Conservation (phyloP, 805 yeast species). For the Candida pini region DNA sequence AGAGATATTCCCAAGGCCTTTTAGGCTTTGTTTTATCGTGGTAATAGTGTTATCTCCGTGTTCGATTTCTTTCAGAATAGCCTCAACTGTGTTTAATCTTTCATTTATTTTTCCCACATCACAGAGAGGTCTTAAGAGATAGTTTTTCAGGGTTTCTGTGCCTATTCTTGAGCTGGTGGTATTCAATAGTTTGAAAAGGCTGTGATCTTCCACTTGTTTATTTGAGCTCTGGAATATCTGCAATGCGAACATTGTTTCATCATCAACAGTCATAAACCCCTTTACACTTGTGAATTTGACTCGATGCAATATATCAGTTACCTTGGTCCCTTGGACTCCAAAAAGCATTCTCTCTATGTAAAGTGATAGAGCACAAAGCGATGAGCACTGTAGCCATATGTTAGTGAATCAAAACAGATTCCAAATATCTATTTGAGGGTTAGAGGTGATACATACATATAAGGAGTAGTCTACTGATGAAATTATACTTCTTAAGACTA, state of each 20-base stretch:
- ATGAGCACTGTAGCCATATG: slow-evolving; percentile 4
- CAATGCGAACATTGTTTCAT: too few species aligned
- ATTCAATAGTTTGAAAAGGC: slow-evolving; percentile 19
- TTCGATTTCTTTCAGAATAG: slow-evolving; percentile 12
- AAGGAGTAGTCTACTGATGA: slow-evolving; percentile 2
- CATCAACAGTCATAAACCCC: slow-evolving; percentile 22
- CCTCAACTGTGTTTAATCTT: slow-evolving; percentile 26
- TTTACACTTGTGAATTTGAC: slow-evolving; percentile 3
- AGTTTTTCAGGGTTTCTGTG: slow-evolving; percentile 22
- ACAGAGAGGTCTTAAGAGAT: slow-evolving; percentile 32
- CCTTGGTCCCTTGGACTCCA: background rate
- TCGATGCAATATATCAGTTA: slow-evolving; percentile 3
- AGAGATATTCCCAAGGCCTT: slow-evolving; percentile 25
- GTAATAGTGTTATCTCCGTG: slow-evolving; percentile 16
- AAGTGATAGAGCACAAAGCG: slow-evolving; percentile 5
- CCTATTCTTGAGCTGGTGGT: slow-evolving; percentile 28
- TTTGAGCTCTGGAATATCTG: too few species aligned
- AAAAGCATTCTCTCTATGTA: slow-evolving; percentile 5
- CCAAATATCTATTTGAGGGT: background rate
- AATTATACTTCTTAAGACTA: too few species aligned
- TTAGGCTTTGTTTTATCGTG: slow-evolving; percentile 13
- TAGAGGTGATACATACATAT: slow-evolving; percentile 3
- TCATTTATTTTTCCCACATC: slow-evolving; percentile 21
- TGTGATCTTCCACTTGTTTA: too few species aligned
- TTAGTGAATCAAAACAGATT: background rate